Evolutionary conservation across 225 moss, liverwort and hornwort genomes (phyloP).

Genomic region (Pseudoscleropodium purum): DNA sequence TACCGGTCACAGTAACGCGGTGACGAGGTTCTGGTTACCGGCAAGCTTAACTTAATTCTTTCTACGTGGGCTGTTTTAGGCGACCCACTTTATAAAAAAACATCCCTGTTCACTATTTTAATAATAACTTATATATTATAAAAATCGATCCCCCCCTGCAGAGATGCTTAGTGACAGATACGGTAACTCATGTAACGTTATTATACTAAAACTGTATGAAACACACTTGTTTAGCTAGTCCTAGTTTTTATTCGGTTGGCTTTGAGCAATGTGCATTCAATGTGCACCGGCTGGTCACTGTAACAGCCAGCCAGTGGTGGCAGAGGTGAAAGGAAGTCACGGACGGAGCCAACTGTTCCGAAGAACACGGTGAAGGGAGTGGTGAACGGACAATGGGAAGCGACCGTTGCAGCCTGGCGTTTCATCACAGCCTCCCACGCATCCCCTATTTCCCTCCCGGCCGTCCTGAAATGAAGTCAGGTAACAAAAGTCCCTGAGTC

Average conservation of each 20-base stretch:
- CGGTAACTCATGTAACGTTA: neutral
- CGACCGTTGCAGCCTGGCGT: neutral
- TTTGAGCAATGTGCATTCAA: neutral
- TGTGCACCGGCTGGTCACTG: neutral
- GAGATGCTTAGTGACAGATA: neutral
- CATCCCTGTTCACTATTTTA: neutral
- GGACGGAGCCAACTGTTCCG: neutral
- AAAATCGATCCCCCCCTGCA: neutral
- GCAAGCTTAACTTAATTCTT: neutral
- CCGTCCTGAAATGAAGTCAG: no score
- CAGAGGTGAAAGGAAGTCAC: neutral
- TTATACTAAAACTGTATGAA: neutral
- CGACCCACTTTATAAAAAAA: neutral
- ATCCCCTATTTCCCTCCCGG: neutral
- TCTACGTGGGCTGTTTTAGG: neutral
- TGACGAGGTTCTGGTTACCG: neutral
- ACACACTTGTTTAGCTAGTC: neutral
- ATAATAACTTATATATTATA: no score
- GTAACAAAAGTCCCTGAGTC: neutral
- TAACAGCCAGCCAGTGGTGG: no score
- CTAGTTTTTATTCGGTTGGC: neutral
- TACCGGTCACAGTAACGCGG: neutral
- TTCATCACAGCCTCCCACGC: neutral
- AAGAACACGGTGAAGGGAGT: neutral
- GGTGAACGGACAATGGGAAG: neutral